Percentiles rank a stretch among this genome's conserved stretches.
Evolutionary conservation across 805 yeast species (phyloP).

Genomic region (Ogataea ganodermae): DNA sequence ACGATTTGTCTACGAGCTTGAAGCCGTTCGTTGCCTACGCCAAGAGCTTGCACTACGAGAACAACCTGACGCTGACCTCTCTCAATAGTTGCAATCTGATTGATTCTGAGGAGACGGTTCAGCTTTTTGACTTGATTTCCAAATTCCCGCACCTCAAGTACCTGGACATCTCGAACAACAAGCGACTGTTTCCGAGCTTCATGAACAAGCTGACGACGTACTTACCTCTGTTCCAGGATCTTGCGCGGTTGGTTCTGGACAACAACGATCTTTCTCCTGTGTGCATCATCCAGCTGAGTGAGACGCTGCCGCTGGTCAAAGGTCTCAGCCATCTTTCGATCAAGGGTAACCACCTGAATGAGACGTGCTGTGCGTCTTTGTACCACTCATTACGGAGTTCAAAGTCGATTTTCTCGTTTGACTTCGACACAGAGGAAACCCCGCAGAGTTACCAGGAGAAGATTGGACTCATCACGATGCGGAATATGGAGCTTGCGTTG

Average conservation of each 20-base stretch:
- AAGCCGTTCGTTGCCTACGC: slow-evolving; percentile 41
- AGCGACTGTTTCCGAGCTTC: slow-evolving; percentile 63
- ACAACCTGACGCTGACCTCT: slow-evolving; percentile 51
- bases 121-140: slow-evolving; percentile 51
- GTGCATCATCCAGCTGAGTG: slow-evolving; percentile 61
- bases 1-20: slow-evolving; percentile 53
- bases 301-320: slow-evolving; percentile 68
- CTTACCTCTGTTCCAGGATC: slow-evolving; percentile 65
- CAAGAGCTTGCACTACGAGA: slow-evolving; percentile 12
- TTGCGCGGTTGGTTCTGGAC: slow-evolving; percentile 73
- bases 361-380: slow-evolving; percentile 62
- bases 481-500: slow-evolving; percentile 69
- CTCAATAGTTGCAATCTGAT: slow-evolving; percentile 63
- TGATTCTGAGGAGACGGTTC: slow-evolving; percentile 51
- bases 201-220: slow-evolving; percentile 58
- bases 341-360: slow-evolving; percentile 60
- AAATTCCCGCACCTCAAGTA: slow-evolving; percentile 62
- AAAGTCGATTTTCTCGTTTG: slow-evolving; percentile 63
- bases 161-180: slow-evolving; percentile 74
- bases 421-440: slow-evolving; percentile 62
- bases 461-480: slow-evolving; percentile 77
- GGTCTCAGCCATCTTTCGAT: slow-evolving; percentile 69
- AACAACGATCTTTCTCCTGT: slow-evolving; percentile 59
- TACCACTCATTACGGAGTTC: slow-evolving; percentile 70
- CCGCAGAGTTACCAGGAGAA: slow-evolving; percentile 66